Evolutionary conservation across 495 filamentous ascomycete genomes (phyloP), one percentile per base, ranked within the genome.

Genomic region (Aspergillus cristatus): DNA sequence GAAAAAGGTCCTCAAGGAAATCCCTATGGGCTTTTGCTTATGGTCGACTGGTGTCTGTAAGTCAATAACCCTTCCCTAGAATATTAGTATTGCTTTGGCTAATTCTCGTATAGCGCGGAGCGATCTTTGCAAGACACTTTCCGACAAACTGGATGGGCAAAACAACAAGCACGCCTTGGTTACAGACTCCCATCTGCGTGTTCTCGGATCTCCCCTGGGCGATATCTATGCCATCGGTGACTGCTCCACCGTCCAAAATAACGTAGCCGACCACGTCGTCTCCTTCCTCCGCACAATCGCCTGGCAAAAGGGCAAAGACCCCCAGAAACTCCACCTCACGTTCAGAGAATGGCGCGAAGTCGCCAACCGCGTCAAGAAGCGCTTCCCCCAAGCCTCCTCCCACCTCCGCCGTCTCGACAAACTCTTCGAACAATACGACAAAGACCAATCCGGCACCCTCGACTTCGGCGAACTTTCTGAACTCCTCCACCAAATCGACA

Each of bases 221-320:
- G 91, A 96, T 50, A 86, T 99, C 20, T 99, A 99, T 55, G 86
- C 86, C 33, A 85, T 99, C 37, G 93, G 93, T n/a, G 93, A 99
- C 60, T 96, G 91, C 64, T 67, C 83, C 10, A 97, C 91, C 0
- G 93, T 97, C 0, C 93, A 97, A 50, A 97, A 97, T 67, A 97
- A 97, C 52, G 64, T 94, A 5, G 82, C 86, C 15, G 81, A 84
- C 43, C 80, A 95, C 66, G 78, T 97, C 45, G 68, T 94, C 33
- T 74, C 74, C 12, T 97, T 97, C 63, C 70, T 98, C 6, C 87
- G 88, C 41, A 88, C 78, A 3, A 72, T 94, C 11, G 88, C 91
- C 18, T 96, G 84, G 82, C 86, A 95, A 56, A 86, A 82, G 42
- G 89, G 87, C 55, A 79, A 78, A 28, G 84, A 97, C 53, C 88